These are phyloP conservation scores for Mucor circinelloides DNA, from an alignment of 371 early-diverging fungal species.

Conservation along the genomic window DNA sequence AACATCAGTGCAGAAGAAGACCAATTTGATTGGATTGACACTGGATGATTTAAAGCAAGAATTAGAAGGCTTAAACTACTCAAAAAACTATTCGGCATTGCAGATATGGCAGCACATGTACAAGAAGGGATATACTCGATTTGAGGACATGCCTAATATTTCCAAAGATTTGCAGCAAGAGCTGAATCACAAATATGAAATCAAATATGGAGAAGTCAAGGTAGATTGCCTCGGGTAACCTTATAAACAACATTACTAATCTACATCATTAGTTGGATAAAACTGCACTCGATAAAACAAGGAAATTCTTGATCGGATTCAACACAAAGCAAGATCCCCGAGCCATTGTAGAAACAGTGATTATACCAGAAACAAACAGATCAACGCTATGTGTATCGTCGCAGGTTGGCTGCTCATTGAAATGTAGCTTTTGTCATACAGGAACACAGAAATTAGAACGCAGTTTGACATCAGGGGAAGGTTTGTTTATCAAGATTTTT, in stretches of 20 bases:
- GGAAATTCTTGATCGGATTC: slow-evolving; percentile 62
- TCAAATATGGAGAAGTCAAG: slow-evolving; percentile 67
- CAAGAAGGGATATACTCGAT: slow-evolving; percentile 53
- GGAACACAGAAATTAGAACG: slow-evolving; percentile 87
- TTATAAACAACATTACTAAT: background rate
- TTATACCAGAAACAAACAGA: slow-evolving; percentile 69
- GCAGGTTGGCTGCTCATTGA: slow-evolving; percentile 89
- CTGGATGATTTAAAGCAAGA: slow-evolving; percentile 41
- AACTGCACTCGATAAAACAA: slow-evolving; percentile 59
- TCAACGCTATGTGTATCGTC: slow-evolving; percentile 89
- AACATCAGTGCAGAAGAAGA: slow-evolving; percentile 24
- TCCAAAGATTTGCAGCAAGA: slow-evolving; percentile 53
- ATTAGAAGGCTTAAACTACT: slow-evolving; percentile 28
- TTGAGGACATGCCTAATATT: slow-evolving; percentile 71
- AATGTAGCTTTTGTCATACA: slow-evolving; percentile 91
- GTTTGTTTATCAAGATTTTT: slow-evolving; percentile 2
- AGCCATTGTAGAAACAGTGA: slow-evolving; percentile 67
- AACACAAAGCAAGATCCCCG: slow-evolving; percentile 48
- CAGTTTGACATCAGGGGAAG: slow-evolving; percentile 77
- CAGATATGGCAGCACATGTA: slow-evolving; percentile 75
- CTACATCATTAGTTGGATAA: slow-evolving; percentile 30
- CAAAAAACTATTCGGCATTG: slow-evolving; percentile 53
- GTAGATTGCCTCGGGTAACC: slow-evolving; percentile 23
- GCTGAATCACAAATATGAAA: slow-evolving; percentile 51
- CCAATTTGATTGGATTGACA: slow-evolving; percentile 54